phyloP scores from a whole-genome alignment of 805 yeast species.

The Scheffersomyces spartinae region DNA sequence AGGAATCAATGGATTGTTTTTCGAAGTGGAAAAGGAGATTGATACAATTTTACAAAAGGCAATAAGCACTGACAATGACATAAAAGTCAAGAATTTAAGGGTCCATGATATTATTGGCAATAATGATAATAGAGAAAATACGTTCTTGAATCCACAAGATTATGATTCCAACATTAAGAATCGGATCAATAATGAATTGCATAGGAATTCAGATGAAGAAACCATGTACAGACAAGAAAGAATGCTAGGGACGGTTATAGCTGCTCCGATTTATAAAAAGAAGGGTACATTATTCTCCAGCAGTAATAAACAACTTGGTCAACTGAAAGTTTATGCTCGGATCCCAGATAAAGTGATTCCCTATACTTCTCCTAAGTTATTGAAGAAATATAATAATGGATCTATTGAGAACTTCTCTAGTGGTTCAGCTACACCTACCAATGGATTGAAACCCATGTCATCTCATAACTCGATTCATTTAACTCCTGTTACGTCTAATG shows the following conservation, averaged over 20 bases:
- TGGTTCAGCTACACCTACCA: constrained; percentile 1
- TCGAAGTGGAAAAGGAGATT: constrained; percentile 25
- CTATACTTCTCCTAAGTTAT: constrained; percentile 24
- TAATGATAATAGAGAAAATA: constrained; percentile 1
- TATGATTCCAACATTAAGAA: neutral
- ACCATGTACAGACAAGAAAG: neutral
- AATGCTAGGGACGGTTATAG: neutral
- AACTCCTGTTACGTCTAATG: no score
- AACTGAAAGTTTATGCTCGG: constrained; percentile 18
- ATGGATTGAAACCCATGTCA: no score
- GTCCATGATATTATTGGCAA: constrained; percentile 3
- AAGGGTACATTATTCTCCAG: neutral
- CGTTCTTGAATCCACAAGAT: neutral
- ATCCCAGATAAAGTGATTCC: constrained; percentile 24
- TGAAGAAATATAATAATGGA: constrained; percentile 24
- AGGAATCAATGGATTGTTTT: constrained; percentile 14
- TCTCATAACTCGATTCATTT: no score
- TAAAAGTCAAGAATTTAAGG: constrained; percentile 22
- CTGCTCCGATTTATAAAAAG: neutral
- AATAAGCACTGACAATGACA: constrained; percentile 15
- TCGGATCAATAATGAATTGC: neutral
- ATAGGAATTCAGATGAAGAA: neutral
- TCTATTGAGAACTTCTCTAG: constrained; percentile 1
- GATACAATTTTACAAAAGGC: constrained; percentile 15
- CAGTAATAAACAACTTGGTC: constrained; percentile 17